phyloP scores from a whole-genome alignment of 2,329 filamentous ascomycete genomes.

The Xylaria sp. region DNA sequence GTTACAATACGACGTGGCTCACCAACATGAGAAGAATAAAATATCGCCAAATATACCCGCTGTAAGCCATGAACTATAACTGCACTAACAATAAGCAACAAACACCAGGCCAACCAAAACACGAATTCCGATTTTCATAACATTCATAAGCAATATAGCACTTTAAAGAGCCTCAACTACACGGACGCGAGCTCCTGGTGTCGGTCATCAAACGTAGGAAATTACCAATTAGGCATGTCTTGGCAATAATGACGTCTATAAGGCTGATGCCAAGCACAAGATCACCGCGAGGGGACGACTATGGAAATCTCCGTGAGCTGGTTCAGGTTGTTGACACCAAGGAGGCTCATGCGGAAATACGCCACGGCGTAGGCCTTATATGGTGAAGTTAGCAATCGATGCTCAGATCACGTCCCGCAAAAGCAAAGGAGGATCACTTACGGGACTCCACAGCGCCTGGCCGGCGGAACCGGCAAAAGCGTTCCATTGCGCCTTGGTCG shows the following conservation, averaged over 20 bases:
- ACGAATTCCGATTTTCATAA: no score
- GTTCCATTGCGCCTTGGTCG: slow-evolving; percentile 42
- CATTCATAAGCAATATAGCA: no score
- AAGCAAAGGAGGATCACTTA: slow-evolving; percentile 36
- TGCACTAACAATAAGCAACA: background rate
- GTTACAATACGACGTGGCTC: no score
- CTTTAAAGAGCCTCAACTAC: background rate
- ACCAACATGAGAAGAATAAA: no score
- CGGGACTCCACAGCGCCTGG: slow-evolving; percentile 41
- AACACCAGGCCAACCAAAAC: no score
- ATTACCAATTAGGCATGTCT: background rate
- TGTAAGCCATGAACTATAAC: no score
- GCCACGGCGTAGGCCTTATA: slow-evolving; percentile 53
- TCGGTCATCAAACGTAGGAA: no score
- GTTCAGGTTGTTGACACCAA: slow-evolving; percentile 60
- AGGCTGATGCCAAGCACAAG: background rate
- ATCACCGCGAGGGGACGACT: slow-evolving; percentile 50
- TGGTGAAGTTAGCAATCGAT: slow-evolving; percentile 9
- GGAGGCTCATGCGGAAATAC: slow-evolving; percentile 57
- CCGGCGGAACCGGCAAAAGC: slow-evolving; percentile 43
- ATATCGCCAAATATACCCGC: no score
- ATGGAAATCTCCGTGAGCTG: slow-evolving; percentile 57
- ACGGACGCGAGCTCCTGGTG: background rate
- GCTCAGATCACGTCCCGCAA: background rate
- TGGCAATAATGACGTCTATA: background rate